phyloP scores from a whole-genome alignment of 139 green algal genomes.

The Chlorella sp. region DNA sequence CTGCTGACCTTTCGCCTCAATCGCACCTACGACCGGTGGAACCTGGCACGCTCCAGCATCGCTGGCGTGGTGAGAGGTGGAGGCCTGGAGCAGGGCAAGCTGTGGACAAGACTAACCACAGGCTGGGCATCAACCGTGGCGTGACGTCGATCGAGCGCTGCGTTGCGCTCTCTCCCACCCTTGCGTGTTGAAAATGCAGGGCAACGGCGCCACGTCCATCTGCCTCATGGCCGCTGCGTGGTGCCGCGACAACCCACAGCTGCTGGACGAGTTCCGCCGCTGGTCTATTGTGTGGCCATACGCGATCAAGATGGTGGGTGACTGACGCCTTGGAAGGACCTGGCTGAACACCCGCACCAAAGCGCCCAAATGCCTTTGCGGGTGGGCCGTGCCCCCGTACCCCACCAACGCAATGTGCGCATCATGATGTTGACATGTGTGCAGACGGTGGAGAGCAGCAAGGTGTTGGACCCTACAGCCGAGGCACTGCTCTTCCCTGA shows the following conservation, averaged over 20 bases:
- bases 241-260: constrained; percentile 4
- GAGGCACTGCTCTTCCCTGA: constrained; percentile 1
- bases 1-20: background rate
- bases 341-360: too few species aligned
- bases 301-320: constrained; percentile 6
- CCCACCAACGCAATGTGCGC: too few species aligned
- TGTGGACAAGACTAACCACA: background rate
- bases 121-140: too few species aligned
- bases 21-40: background rate
- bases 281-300: constrained; percentile 16
- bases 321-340: background rate
- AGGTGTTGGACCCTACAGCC: too few species aligned
- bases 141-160: too few species aligned
- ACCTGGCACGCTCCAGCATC: background rate
- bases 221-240: constrained; percentile 6
- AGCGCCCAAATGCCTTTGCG: too few species aligned
- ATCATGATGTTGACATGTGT: too few species aligned
- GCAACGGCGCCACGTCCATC: constrained; percentile 9
- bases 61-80: constrained; percentile 8
- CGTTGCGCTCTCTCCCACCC: too few species aligned
- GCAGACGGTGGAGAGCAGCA: too few species aligned
- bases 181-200: too few species aligned
- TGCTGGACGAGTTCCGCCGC: constrained; percentile 7
- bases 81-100: background rate
- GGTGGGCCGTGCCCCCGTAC: too few species aligned